phyloP scores from a whole-genome alignment of 306 rosid genomes.

The Hippophae tibetana region DNA sequence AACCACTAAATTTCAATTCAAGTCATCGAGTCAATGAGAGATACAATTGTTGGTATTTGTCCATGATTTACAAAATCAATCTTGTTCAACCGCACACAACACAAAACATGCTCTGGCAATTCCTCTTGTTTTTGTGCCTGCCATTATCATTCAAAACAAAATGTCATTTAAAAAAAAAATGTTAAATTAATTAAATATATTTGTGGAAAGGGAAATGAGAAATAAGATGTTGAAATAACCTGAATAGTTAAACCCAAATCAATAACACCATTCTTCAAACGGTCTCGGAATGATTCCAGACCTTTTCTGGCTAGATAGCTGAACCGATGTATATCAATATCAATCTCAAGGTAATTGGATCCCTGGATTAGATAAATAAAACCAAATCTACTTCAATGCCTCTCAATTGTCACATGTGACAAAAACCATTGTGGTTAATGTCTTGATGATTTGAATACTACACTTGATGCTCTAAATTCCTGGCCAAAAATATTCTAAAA shows the following conservation, averaged over 20 bases:
- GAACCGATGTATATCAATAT: constrained; percentile 84
- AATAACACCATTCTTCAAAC: constrained; percentile 51
- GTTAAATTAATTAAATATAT: neutral
- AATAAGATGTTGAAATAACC: constrained; percentile 28
- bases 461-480: too few relatives aligned
- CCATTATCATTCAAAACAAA: neutral
- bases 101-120: constrained; percentile 75
- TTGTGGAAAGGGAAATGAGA: neutral
- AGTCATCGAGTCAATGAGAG: constrained; percentile 25
- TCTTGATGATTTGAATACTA: too few relatives aligned
- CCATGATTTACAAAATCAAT: constrained; percentile 71
- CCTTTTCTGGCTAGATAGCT: constrained; percentile 92
- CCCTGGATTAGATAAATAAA: constrained; percentile 37
- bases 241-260: constrained; percentile 87
- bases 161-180: neutral
- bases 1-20: neutral
- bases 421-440: too few relatives aligned
- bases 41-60: constrained; percentile 68
- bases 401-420: too few relatives aligned
- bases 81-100: constrained; percentile 73
- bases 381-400: constrained; percentile 1
- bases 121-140: constrained; percentile 93
- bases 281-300: constrained; percentile 72
- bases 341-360: constrained; percentile 83
- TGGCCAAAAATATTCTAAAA: too few relatives aligned